Evolutionary conservation across 2,329 filamentous ascomycete genomes (phyloP).

Genomic region (Chrysosphaeria jannelii): DNA sequence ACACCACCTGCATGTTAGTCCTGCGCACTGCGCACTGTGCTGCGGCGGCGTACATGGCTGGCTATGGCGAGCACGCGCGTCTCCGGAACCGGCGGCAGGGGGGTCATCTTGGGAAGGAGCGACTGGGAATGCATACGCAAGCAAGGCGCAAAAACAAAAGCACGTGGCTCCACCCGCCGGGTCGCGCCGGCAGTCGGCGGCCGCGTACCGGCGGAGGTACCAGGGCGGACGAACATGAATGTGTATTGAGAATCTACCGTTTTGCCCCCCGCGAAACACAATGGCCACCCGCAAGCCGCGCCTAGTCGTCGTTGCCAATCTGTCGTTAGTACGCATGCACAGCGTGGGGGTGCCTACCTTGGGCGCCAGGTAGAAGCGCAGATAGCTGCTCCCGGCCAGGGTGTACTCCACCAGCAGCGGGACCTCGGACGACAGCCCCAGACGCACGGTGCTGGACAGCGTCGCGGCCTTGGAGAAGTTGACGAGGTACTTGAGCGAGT

Average conservation of each 20-base stretch:
- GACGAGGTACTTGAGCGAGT: constrained; percentile 96
- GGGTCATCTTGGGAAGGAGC: constrained; percentile 8
- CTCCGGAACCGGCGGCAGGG: constrained; percentile 18
- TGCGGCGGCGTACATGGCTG: constrained; percentile 92
- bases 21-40: too few relatives aligned
- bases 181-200: too few relatives aligned
- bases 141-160: background rate
- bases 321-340: too few relatives aligned
- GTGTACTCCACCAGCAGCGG: constrained; percentile 84
- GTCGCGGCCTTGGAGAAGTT: constrained; percentile 98
- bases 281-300: too few relatives aligned
- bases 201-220: too few relatives aligned
- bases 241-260: too few relatives aligned
- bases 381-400: constrained; percentile 52
- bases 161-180: too few relatives aligned
- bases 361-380: constrained; percentile 92
- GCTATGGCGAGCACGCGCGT: constrained; percentile 58
- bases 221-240: too few relatives aligned
- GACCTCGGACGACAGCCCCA: constrained; percentile 87
- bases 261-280: too few relatives aligned
- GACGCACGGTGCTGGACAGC: constrained; percentile 54
- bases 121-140: background rate
- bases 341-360: too few relatives aligned
- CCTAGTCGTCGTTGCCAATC: constrained; percentile 13
- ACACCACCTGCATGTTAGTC: constrained; percentile 41